Conservation (phyloP, 495 filamentous ascomycete species). For the Penicillium diatomitis region DNA sequence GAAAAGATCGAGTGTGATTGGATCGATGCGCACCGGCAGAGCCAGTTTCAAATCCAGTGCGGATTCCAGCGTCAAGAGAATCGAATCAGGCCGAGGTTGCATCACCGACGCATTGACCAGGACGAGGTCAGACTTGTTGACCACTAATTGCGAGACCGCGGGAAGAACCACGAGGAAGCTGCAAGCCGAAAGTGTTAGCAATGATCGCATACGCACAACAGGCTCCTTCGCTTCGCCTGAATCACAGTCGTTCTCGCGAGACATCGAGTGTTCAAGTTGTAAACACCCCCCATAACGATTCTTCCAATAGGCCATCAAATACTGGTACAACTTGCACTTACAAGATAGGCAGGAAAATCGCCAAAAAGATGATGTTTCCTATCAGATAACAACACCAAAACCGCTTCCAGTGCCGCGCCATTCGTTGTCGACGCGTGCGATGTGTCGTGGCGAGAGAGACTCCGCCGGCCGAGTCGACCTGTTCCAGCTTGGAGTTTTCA, state of each 20-base stretch:
- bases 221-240: too few species aligned
- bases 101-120: constrained; percentile 27
- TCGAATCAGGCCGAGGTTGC: constrained; percentile 22
- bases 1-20: constrained; percentile 25
- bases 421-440: constrained; percentile 17
- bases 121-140: constrained; percentile 29
- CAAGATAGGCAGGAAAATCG: constrained; percentile 34
- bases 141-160: constrained; percentile 33
- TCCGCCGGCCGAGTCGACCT: constrained; percentile 22
- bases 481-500: constrained; percentile 18
- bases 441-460: constrained; percentile 21
- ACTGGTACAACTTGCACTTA: constrained; percentile 9
- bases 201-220: too few species aligned
- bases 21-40: constrained; percentile 30
- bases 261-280: too few species aligned
- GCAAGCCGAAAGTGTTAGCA: neutral
- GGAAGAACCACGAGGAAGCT: constrained; percentile 38
- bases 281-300: too few species aligned
- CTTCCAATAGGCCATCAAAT: too few species aligned
- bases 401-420: constrained; percentile 30
- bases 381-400: constrained; percentile 32
- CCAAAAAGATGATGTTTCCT: constrained; percentile 18
- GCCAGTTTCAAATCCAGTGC: constrained; percentile 28
- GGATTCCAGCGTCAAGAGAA: constrained; percentile 25
- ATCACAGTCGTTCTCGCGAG: too few species aligned